phyloP scores from a whole-genome alignment of 2,329 filamentous ascomycete species.

The Aureobasidium sp. region DNA sequence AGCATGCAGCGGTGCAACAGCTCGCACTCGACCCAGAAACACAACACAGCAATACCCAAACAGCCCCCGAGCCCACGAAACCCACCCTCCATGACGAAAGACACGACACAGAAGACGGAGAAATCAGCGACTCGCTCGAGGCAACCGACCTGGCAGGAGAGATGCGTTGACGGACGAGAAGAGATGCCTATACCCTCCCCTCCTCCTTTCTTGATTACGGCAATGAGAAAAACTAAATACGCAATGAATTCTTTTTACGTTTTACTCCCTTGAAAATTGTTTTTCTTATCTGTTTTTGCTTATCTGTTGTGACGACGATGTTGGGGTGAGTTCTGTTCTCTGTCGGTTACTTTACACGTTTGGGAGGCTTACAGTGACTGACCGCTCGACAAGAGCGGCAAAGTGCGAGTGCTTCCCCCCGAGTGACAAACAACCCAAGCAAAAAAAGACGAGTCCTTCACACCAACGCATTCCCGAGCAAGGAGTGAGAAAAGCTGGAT shows the following conservation, averaged over 20 bases:
- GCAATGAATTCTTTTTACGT: background rate
- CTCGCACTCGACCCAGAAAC: background rate
- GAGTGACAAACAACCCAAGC: no score
- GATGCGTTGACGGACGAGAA: background rate
- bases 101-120: constrained; percentile 3
- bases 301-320: no score
- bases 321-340: no score
- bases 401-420: no score
- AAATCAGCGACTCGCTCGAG: background rate
- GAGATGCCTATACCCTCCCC: background rate
- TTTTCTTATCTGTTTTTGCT: no score
- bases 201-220: background rate
- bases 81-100: background rate
- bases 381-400: no score
- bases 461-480: no score
- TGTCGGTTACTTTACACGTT: no score
- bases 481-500: no score
- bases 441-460: no score
- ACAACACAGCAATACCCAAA: background rate
- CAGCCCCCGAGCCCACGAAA: background rate
- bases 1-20: background rate
- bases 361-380: no score
- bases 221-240: background rate
- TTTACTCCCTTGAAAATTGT: background rate
- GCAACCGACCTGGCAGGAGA: background rate